phyloP scores from a whole-genome alignment of 2,329 filamentous ascomycete species.

The Bisporella sp. region DNA sequence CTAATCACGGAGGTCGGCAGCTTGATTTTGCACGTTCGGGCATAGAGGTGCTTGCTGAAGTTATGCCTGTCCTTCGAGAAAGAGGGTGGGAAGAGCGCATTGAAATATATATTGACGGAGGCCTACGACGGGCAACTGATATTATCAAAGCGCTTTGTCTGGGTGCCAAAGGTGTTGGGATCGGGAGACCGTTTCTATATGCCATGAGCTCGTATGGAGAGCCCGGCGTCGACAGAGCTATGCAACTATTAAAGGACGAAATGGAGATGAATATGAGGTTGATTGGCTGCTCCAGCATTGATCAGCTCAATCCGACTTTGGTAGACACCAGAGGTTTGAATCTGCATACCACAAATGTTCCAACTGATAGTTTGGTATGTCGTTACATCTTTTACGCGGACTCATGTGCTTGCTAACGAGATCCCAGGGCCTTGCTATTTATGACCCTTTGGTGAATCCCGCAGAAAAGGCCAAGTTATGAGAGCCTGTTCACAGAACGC shows the following conservation, averaged over 20 bases:
- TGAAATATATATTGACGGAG: conserved; percentile 88
- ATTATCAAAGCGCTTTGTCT: conserved; percentile 93
- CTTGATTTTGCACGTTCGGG: conserved; percentile 86
- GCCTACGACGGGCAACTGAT: conserved; percentile 83
- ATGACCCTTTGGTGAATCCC: conserved; percentile 43
- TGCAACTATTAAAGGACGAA: conserved; percentile 90
- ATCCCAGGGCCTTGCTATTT: conserved; percentile 20
- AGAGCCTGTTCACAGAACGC: background rate
- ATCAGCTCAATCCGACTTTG: conserved; percentile 73
- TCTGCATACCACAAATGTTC: conserved; percentile 50
- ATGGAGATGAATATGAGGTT: conserved; percentile 99
- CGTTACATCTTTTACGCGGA: conserved; percentile 2
- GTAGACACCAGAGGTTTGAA: conserved; percentile 69
- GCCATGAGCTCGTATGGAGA: conserved; percentile 92
- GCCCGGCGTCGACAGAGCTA: conserved; percentile 81
- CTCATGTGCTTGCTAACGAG: conserved; percentile 2
- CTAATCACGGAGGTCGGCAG: conserved; percentile 92
- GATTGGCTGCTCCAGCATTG: conserved; percentile 69
- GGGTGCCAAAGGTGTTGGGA: conserved; percentile 86
- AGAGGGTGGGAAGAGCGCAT: conserved; percentile 68
- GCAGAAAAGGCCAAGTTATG: conserved; percentile 40
- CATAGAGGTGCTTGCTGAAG: conserved; percentile 86
- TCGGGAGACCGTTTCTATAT: conserved; percentile 90
- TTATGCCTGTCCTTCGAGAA: conserved; percentile 77
- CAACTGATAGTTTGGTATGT: conserved; percentile 48